Evolutionary conservation across 148 eudicot genomes (phyloP).

Genomic region (Mesembryanthemum crystallinum): DNA sequence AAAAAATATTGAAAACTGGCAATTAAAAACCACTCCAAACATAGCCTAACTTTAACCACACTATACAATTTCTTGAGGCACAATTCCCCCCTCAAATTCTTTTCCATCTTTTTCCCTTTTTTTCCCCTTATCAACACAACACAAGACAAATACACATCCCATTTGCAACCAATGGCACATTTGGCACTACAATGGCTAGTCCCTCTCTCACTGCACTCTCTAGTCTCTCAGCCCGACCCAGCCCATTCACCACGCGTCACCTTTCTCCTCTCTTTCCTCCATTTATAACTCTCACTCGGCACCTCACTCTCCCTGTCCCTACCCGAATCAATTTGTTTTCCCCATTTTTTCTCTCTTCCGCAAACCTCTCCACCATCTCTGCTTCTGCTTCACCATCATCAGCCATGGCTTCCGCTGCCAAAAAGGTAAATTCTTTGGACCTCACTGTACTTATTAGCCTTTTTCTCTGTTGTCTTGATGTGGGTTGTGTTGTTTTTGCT

Average conservation of each 20-base stretch:
- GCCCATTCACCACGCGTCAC: slow-evolving; percentile 45
- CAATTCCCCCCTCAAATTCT: no score
- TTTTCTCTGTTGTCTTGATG: slow-evolving; percentile 10
- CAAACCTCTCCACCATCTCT: slow-evolving; percentile 19
- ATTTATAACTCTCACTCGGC: slow-evolving; percentile 25
- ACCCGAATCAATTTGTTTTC: slow-evolving; percentile 17
- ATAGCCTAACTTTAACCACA: no score
- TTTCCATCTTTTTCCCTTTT: no score
- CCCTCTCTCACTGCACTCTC: slow-evolving; percentile 5
- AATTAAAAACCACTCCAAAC: no score
- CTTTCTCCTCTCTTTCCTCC: slow-evolving; percentile 28
- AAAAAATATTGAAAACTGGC: no score
- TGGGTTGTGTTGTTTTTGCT: neutral
- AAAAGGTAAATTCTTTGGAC: slow-evolving; percentile 38
- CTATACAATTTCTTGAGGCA: no score
- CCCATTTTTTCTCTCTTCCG: slow-evolving; percentile 20
- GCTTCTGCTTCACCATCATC: slow-evolving; percentile 23
- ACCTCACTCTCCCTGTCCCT: neutral
- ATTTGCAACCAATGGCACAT: no score
- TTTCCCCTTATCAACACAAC: no score
- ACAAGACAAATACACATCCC: no score
- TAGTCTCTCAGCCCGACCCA: slow-evolving; percentile 13
- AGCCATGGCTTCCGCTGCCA: slow-evolving; percentile 65
- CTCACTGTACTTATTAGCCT: neutral
- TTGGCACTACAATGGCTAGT: slow-evolving; percentile 16